These are phyloP conservation scores for Mycogone perniciosa DNA, from an alignment of 2,329 filamentous ascomycete species.

Conservation along the genomic window DNA sequence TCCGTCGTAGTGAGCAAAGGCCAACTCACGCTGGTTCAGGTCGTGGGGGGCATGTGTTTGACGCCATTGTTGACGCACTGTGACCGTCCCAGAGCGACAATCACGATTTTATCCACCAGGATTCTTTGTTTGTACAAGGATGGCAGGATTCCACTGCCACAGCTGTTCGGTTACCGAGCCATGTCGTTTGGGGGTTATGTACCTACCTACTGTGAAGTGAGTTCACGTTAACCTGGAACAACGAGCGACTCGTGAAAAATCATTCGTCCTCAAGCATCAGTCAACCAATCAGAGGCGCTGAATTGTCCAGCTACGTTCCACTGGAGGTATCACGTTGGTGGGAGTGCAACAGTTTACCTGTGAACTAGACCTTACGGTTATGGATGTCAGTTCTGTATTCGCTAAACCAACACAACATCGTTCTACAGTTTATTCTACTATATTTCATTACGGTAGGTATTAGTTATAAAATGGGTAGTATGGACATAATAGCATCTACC, in stretches of 20 bases:
- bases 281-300: conserved; percentile 4
- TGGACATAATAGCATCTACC: too few species aligned
- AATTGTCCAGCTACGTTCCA: not conserved
- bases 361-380: too few species aligned
- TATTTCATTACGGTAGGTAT: too few species aligned
- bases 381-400: too few species aligned
- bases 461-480: too few species aligned
- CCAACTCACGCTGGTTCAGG: conserved; percentile 41
- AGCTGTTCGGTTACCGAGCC: not conserved
- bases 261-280: not conserved
- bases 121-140: not conserved
- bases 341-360: too few species aligned
- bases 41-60: conserved; percentile 35
- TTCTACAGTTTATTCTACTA: too few species aligned
- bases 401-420: too few species aligned
- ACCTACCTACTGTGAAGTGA: too few species aligned
- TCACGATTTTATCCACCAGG: not conserved
- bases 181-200: not conserved
- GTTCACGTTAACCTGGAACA: too few species aligned
- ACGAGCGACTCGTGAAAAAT: too few species aligned
- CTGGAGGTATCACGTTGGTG: not conserved
- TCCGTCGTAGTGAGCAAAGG: conserved; percentile 10
- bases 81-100: not conserved
- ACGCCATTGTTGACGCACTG: conserved; percentile 26
- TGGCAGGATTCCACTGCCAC: not conserved